Conservation (phyloP, 441 rosid genomes). For the Euphorbia celastroides region DNA sequence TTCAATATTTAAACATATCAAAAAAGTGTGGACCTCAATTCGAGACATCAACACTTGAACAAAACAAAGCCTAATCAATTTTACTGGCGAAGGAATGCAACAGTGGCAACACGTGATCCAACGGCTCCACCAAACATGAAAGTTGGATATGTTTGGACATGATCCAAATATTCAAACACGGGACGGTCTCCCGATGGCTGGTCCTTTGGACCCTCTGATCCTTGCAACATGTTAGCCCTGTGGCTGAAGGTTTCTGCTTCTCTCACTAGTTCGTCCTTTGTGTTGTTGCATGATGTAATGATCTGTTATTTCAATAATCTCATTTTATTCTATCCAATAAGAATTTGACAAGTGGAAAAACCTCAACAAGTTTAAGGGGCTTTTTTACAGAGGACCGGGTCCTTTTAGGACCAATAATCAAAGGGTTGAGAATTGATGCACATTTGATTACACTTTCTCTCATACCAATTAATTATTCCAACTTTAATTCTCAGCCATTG, state of each 20-base stretch:
- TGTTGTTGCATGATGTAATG: slow-evolving; percentile 75
- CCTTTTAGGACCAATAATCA: too few relatives aligned
- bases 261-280: slow-evolving; percentile 75
- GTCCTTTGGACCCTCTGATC: slow-evolving; percentile 29
- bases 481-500: too few relatives aligned
- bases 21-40: too few relatives aligned
- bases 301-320: slow-evolving; percentile 37
- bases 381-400: too few relatives aligned
- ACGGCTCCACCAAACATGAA: slow-evolving; percentile 80
- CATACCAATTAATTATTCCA: too few relatives aligned
- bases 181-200: slow-evolving; percentile 32
- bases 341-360: too few relatives aligned
- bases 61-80: neutral
- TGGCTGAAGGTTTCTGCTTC: slow-evolving; percentile 69
- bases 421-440: too few relatives aligned
- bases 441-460: too few relatives aligned
- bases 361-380: too few relatives aligned
- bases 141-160: slow-evolving; percentile 78
- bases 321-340: too few relatives aligned
- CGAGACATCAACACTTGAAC: neutral
- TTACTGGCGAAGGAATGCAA: slow-evolving; percentile 75
- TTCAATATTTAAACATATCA: too few relatives aligned
- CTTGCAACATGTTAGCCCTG: slow-evolving; percentile 27
- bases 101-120: slow-evolving; percentile 87
- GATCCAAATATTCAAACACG: slow-evolving; percentile 63